Conservation (phyloP, 148 eudicot genomes). For the Camellia lanceoleosa region DNA sequence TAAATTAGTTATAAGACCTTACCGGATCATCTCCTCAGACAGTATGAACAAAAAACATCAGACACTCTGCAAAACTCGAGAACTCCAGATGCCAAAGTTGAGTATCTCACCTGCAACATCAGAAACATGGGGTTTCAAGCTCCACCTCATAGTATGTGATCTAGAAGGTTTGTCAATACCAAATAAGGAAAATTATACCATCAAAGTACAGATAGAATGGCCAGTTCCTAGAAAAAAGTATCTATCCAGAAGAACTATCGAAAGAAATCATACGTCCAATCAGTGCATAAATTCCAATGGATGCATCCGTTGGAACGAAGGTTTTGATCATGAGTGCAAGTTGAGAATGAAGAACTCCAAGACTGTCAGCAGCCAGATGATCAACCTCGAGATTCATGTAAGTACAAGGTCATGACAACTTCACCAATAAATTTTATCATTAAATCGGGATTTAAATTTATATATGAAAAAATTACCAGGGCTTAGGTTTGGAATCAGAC, state of each 20-base stretch:
- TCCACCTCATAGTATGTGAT: slow-evolving; percentile 18
- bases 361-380: slow-evolving; percentile 15
- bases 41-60: not conserved
- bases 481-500: slow-evolving; percentile 14
- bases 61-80: not conserved
- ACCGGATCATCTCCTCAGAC: not conserved
- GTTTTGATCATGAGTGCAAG: slow-evolving; percentile 21
- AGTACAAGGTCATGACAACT: slow-evolving; percentile 8
- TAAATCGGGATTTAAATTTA: not conserved
- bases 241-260: slow-evolving; percentile 4
- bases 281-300: slow-evolving; percentile 17
- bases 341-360: slow-evolving; percentile 12
- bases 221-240: not conserved
- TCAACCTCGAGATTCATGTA: slow-evolving; percentile 23
- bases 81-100: slow-evolving; percentile 19
- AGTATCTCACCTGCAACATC: slow-evolving; percentile 8
- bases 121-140: slow-evolving; percentile 21
- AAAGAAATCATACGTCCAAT: slow-evolving; percentile 18
- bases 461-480: slow-evolving; percentile 10
- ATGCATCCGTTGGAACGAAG: slow-evolving; percentile 23
- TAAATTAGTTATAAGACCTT: not conserved
- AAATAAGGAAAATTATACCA: slow-evolving; percentile 4
- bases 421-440: not conserved
- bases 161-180: slow-evolving; percentile 17
- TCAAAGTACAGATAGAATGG: slow-evolving; percentile 25